Base-by-base conservation (phyloP, 2,329 filamentous ascomycete genomes). In the Knoxdaviesia proteae region DNA sequence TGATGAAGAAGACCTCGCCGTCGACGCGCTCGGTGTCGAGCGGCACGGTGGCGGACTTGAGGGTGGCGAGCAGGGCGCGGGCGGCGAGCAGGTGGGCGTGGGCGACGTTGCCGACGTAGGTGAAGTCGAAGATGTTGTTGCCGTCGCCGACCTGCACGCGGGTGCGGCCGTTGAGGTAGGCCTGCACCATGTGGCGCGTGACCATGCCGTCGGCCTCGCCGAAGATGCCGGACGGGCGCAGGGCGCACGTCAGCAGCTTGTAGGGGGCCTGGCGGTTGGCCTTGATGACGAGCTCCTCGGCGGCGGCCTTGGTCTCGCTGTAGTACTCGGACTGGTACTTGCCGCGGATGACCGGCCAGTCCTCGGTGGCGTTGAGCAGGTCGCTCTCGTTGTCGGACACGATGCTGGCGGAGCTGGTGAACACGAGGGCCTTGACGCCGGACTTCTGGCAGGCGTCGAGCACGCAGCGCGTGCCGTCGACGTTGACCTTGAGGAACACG, bases 151-250 rank as follows among this genome's bases (percentile, higher is more conserved):
- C 70, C 58, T 94, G 82, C 56, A 90, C 74, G 47, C 71, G 72
- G 35, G 84, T 79, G 49, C 82, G 77, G 52, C 72, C 67, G 47
- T 73, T 68, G 46, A 68, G 66, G 55, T 80, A 80, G 51, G 82
- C 74, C 47, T 76, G 71, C 53, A 93, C 66, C 48, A 94, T 71
- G 50, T 79, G 74, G 48, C 77, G 73, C 34, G 88, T 74, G 9
- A 78, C 61, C 55, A 86, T 80, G 42, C 74, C 73, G 62, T 98
- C 90, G 52, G 83, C 83, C 55, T 90, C 84, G 52, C 88, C 88
- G 54, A 94, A 84, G 58, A 96, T 92, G 49, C 84, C 84, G 8
- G 84, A 80, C 6, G 87, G 84, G 10, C 90, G 82, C 49, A 96
- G 71, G 32, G 86, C 69, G 53, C 73, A 73, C n/a, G 86, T 93